These are phyloP conservation scores for Tubosaeta brunneosetosa DNA, from an alignment of 768 basidiomycete species.

Conservation along the genomic window DNA sequence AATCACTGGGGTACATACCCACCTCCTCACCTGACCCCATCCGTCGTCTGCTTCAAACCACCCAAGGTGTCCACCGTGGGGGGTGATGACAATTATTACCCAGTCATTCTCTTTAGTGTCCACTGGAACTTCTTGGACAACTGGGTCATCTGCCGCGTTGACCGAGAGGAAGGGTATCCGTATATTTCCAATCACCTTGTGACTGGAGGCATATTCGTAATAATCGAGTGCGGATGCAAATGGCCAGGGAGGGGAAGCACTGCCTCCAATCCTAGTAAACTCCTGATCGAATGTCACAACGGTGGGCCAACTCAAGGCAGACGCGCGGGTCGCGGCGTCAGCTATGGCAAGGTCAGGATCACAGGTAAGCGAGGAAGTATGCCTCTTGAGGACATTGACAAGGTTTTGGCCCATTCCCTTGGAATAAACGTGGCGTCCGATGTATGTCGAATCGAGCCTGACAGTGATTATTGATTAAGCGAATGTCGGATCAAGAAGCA, in stretches of 20 bases:
- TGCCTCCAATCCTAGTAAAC: conserved; percentile 66
- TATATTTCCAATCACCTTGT: conserved; percentile 54
- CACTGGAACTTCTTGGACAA: conserved; percentile 60
- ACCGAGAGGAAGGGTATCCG: conserved; percentile 72
- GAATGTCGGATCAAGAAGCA: conserved; percentile 6
- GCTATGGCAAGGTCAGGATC: conserved; percentile 50
- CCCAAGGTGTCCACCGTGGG: conserved; percentile 72
- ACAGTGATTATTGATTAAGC: conserved; percentile 3
- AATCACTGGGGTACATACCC: conserved; percentile 67
- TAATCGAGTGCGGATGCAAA: conserved; percentile 44
- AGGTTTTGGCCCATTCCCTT: conserved; percentile 77
- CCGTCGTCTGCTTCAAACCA: conserved; percentile 62
- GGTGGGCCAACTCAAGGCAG: conserved; percentile 48
- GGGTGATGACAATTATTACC: conserved; percentile 58
- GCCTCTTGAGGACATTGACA: conserved; percentile 49
- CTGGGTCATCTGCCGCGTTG: conserved; percentile 74
- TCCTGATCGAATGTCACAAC: conserved; percentile 56
- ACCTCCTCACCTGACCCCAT: conserved; percentile 39
- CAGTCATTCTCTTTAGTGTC: conserved; percentile 49
- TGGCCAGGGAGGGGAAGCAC: conserved; percentile 54
- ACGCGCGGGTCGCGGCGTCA: conserved; percentile 42
- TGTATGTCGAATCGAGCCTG: conserved; percentile 53
- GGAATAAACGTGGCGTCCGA: conserved; percentile 65
- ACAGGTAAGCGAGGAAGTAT: conserved; percentile 43
- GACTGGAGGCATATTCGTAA: conserved; percentile 53